These are phyloP conservation scores for Penicillium sp. DNA, from an alignment of 2,329 filamentous ascomycete species.

Conservation along the genomic window DNA sequence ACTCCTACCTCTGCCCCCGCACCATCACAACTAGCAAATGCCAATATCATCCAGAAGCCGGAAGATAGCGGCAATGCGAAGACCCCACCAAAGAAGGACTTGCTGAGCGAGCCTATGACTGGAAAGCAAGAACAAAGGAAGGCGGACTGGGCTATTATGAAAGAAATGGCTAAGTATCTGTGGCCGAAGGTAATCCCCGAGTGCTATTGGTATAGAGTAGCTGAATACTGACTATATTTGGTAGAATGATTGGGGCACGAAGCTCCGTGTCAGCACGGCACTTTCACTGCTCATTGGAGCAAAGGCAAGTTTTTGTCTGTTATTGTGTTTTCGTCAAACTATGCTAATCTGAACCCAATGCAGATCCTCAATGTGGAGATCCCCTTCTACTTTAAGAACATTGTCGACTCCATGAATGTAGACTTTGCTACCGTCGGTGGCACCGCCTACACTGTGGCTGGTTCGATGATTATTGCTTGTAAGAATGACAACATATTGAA, in stretches of 20 bases:
- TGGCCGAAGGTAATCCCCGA: slow-evolving; percentile 71
- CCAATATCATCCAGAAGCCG: slow-evolving; percentile 22
- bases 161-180: slow-evolving; percentile 92
- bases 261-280: slow-evolving; percentile 81
- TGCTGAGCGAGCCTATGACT: slow-evolving; percentile 64
- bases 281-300: slow-evolving; percentile 80
- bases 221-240: slow-evolving; percentile 4
- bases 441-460: slow-evolving; percentile 83
- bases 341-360: slow-evolving; percentile 30
- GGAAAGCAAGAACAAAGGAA: slow-evolving; percentile 85
- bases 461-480: slow-evolving; percentile 88
- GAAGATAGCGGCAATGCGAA: slow-evolving; percentile 27
- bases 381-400: slow-evolving; percentile 98
- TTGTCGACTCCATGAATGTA: slow-evolving; percentile 96
- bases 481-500: slow-evolving; percentile 32
- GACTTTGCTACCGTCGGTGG: slow-evolving; percentile 85
- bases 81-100: slow-evolving; percentile 51
- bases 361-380: slow-evolving; percentile 89
- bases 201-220: slow-evolving; percentile 20
- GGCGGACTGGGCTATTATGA: slow-evolving; percentile 98
- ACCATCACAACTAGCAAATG: slow-evolving; percentile 22
- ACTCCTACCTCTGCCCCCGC: slow-evolving; percentile 8
- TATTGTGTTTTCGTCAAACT: neutral
- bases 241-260: slow-evolving; percentile 72
- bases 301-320: slow-evolving; percentile 58